A percentile compares a stretch with the other conserved stretches of the same genome.
phyloP scores from a whole-genome alignment of 805 yeast species.

The Candida pseudoglaebosa region DNA sequence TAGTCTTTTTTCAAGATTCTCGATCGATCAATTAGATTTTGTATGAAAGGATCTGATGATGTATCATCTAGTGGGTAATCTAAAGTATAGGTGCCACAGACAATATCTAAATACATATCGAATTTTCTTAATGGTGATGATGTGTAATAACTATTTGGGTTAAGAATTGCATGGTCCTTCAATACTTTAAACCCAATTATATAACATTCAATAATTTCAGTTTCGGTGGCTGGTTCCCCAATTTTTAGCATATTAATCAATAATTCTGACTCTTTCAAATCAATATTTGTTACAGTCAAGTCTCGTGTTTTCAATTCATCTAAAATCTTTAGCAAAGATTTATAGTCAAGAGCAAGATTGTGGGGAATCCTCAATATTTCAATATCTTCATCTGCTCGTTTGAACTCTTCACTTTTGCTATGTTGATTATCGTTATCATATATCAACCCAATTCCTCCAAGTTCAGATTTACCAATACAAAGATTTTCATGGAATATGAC shows the following conservation, averaged over 20 bases:
- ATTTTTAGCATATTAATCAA: conserved; percentile 17
- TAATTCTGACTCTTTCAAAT: conserved; percentile 18
- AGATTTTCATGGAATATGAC: conserved; percentile 15
- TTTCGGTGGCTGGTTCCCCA: conserved; percentile 24
- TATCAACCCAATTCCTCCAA: conserved; percentile 33
- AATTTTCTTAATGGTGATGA: conserved; percentile 9
- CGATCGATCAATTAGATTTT: conserved; percentile 5
- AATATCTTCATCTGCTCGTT: conserved; percentile 8
- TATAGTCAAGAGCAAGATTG: conserved; percentile 17
- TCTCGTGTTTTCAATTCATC: conserved; percentile 17
- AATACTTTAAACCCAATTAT: conserved; percentile 20
- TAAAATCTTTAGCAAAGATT: conserved; percentile 15
- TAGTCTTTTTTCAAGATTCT: conserved; percentile 10
- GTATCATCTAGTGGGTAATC: conserved; percentile 6
- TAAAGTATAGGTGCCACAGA: conserved; percentile 14
- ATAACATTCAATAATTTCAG: conserved; percentile 24
- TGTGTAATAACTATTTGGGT: neutral
- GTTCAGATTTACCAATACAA: conserved; percentile 15
- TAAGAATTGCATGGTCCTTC: conserved; percentile 6
- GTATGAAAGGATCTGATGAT: conserved; percentile 9
- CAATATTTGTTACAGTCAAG: conserved; percentile 4
- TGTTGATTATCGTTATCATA: conserved; percentile 8
- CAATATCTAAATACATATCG: conserved; percentile 16
- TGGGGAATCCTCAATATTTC: conserved; percentile 20
- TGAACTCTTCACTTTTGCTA: neutral